Evolutionary conservation across 2,329 filamentous ascomycete species (phyloP).

Genomic region (Sclerotinia trifoliorum): DNA sequence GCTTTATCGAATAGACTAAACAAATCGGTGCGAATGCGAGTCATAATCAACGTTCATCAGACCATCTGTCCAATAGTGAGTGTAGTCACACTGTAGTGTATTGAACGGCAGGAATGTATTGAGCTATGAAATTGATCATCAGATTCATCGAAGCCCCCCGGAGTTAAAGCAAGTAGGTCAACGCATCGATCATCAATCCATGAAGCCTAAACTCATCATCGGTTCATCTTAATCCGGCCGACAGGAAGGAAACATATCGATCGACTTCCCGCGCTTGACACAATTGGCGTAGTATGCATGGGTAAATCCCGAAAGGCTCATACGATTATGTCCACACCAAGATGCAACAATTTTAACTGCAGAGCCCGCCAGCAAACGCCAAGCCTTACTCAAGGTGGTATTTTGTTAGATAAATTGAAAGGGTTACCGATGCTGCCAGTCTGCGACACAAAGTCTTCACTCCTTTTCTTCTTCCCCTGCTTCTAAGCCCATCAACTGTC

Average conservation of each 20-base stretch:
- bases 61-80: slow-evolving; percentile 1
- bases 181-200: neutral
- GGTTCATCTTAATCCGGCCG: neutral
- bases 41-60: neutral
- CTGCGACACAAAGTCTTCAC: neutral
- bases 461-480: neutral
- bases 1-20: slow-evolving; percentile 4
- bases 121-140: neutral
- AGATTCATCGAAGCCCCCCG: neutral
- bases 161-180: neutral
- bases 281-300: neutral
- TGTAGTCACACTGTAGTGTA: neutral
- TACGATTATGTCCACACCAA: neutral
- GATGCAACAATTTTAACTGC: neutral
- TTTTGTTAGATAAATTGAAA: neutral
- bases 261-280: too few relatives aligned
- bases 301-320: neutral
- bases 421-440: neutral
- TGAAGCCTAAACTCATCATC: neutral
- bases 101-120: neutral
- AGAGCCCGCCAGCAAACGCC: neutral
- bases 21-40: neutral
- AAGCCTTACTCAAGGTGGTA: neutral
- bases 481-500: neutral
- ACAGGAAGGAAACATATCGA: neutral